These are phyloP conservation scores for Macroventuria anomochaeta DNA, from an alignment of 2,329 filamentous ascomycete genomes.

Conservation along the genomic window DNA sequence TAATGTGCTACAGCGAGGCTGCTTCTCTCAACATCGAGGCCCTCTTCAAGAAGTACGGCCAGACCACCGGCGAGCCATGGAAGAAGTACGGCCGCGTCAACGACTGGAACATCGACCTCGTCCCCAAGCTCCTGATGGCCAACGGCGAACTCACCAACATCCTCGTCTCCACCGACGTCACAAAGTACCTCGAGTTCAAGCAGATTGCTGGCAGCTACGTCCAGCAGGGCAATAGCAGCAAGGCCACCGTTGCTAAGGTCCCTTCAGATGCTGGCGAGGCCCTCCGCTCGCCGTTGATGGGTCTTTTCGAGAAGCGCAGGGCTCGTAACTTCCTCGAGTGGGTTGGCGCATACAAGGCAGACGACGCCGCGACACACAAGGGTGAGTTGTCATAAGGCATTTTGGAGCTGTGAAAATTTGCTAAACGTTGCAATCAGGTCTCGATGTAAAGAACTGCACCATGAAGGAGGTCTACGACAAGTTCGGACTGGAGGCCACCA, in stretches of 20 bases:
- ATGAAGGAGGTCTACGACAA: constrained; percentile 99
- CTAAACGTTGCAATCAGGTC: constrained; percentile 56
- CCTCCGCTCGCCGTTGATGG: constrained; percentile 91
- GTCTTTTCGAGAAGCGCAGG: constrained; percentile 94
- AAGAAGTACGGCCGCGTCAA: constrained; percentile 95
- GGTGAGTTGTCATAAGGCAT: constrained; percentile 62
- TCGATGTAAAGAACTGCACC: constrained; percentile 78
- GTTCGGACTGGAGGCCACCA: constrained; percentile 87
- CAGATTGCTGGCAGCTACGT: constrained; percentile 92
- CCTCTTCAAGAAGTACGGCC: constrained; percentile 96
- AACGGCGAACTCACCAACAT: constrained; percentile 99
- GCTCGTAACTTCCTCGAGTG: constrained; percentile 97
- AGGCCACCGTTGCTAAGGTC: constrained; percentile 95
- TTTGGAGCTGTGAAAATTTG: neutral
- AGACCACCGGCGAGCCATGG: constrained; percentile 88
- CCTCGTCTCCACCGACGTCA: constrained; percentile 86
- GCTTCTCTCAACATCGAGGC: constrained; percentile 93
- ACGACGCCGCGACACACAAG: constrained; percentile 86
- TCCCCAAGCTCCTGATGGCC: constrained; percentile 98
- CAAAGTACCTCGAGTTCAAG: constrained; percentile 61
- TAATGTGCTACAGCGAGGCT: constrained; percentile 71
- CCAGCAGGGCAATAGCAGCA: constrained; percentile 81
- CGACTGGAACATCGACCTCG: constrained; percentile 99
- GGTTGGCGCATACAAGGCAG: constrained; percentile 83
- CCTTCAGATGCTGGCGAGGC: constrained; percentile 89